phyloP scores from a whole-genome alignment of 441 rosid genomes.

The Manihot esculenta region DNA sequence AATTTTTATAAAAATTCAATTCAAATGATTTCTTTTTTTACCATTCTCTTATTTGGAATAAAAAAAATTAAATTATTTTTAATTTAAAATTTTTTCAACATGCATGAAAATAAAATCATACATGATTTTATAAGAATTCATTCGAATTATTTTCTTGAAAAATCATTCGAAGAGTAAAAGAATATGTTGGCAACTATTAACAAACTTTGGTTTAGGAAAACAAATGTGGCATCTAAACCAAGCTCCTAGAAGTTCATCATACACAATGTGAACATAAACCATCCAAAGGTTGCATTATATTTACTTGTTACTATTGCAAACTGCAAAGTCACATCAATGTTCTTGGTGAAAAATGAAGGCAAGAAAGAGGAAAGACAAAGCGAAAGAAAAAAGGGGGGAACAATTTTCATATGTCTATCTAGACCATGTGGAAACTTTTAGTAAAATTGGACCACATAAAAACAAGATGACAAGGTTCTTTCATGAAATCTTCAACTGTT shows the following conservation, averaged over 20 bases:
- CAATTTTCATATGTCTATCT: constrained; percentile 2
- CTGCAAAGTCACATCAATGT: constrained; percentile 3
- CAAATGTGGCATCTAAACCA: constrained; percentile 1
- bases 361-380: background rate
- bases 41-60: too few species aligned
- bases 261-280: background rate
- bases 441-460: constrained; percentile 32
- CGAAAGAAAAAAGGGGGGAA: background rate
- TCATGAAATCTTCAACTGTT: constrained; percentile 27
- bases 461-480: constrained; percentile 24
- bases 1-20: too few species aligned
- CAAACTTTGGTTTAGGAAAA: background rate
- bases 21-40: too few species aligned
- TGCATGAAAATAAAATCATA: too few species aligned
- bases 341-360: background rate
- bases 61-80: too few species aligned
- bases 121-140: too few species aligned
- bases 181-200: background rate
- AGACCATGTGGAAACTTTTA: constrained; percentile 20
- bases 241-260: background rate
- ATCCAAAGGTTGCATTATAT: background rate
- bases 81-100: too few species aligned
- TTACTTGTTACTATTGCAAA: background rate
- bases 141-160: too few species aligned
- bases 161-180: too few species aligned